Conservation (phyloP, 257 asterid species). For the Solanum corneliomulleri region DNA sequence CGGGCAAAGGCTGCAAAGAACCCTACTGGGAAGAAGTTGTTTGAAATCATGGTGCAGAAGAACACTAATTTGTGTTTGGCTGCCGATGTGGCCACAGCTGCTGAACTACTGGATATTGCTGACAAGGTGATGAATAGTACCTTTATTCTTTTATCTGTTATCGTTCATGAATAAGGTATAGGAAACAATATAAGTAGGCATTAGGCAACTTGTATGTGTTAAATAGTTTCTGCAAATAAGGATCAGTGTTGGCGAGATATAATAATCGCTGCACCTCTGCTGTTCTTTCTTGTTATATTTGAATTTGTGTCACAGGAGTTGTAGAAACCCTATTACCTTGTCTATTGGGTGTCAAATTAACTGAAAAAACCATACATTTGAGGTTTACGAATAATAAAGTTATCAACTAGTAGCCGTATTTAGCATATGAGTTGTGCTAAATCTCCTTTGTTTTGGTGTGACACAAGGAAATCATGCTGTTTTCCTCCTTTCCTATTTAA, state of each 20-base stretch:
- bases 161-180: not conserved
- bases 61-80: slow-evolving; percentile 86
- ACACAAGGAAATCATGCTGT: not conserved
- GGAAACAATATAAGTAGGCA: not conserved
- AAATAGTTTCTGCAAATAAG: not conserved
- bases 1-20: slow-evolving; percentile 74
- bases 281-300: not conserved
- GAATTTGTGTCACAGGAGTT: not conserved
- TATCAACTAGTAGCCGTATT: not conserved
- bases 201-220: not conserved
- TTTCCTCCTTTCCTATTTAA: not conserved
- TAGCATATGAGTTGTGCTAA: not conserved
- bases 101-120: slow-evolving; percentile 84
- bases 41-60: slow-evolving; percentile 80
- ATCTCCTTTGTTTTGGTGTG: not conserved
- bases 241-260: not conserved
- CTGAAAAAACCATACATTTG: not conserved
- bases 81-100: slow-evolving; percentile 93
- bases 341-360: not conserved
- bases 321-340: not conserved
- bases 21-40: slow-evolving; percentile 82
- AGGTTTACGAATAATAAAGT: not conserved
- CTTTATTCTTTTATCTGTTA: not conserved
- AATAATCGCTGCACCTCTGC: not conserved
- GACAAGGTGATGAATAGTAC: slow-evolving; percentile 49